These are phyloP conservation scores for Cairneyella variabilis DNA, from an alignment of 495 filamentous ascomycete species.

Conservation along the genomic window DNA sequence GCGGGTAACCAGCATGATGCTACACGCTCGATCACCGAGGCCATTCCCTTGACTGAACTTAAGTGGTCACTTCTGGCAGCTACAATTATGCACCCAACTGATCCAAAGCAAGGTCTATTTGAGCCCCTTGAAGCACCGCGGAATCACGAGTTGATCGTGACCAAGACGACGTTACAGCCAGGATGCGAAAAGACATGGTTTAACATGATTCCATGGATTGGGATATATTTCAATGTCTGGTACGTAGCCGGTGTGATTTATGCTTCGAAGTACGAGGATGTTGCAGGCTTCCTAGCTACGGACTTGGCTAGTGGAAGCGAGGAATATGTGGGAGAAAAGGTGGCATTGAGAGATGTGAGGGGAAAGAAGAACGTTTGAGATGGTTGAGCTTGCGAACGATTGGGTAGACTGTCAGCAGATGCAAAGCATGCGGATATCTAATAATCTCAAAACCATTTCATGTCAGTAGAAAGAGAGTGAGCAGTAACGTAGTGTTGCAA, in stretches of 20 bases:
- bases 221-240: conserved; percentile 19
- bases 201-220: conserved; percentile 8
- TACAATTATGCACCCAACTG: conserved; percentile 24
- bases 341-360: conserved; percentile 25
- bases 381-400: too few relatives aligned
- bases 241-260: conserved; percentile 18
- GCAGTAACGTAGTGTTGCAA: too few relatives aligned
- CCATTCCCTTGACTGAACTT: conserved; percentile 21
- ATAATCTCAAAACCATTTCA: too few relatives aligned
- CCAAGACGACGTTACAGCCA: conserved; percentile 1
- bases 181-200: conserved; percentile 6
- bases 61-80: conserved; percentile 32
- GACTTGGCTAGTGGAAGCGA: conserved; percentile 29
- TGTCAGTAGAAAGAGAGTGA: too few relatives aligned
- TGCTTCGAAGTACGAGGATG: conserved; percentile 28
- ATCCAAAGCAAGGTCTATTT: conserved; percentile 15
- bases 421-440: too few relatives aligned
- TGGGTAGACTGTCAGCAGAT: too few relatives aligned
- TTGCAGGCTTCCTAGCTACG: conserved; percentile 35
- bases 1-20: conserved; percentile 27
- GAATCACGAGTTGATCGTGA: conserved; percentile 23
- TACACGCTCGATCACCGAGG: conserved; percentile 25
- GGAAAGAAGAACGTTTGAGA: conserved; percentile 8
- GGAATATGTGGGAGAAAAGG: conserved; percentile 27
- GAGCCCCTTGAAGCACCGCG: conserved; percentile 15